phyloP scores from a whole-genome alignment of 129 eudicot species.

The Smallanthus sonchifolius region DNA sequence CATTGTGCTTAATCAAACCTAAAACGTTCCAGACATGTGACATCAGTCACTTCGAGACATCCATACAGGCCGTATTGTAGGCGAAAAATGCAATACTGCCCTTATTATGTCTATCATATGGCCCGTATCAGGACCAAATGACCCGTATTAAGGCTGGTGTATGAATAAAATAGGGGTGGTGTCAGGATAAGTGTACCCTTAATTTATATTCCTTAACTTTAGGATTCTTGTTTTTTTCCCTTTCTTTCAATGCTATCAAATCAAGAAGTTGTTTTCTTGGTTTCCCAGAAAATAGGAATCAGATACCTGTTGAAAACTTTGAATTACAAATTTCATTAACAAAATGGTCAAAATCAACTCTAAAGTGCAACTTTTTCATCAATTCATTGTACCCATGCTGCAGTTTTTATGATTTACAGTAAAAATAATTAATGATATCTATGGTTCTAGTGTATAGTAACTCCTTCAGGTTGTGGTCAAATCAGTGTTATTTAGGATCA shows the following conservation, averaged over 20 bases:
- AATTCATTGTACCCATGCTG: too few species aligned
- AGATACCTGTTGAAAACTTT: conserved; percentile 13
- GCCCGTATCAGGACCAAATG: too few species aligned
- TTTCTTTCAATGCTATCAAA: background rate
- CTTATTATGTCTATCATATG: too few species aligned
- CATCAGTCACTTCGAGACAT: too few species aligned
- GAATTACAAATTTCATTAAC: background rate
- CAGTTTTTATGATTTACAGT: background rate
- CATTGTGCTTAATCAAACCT: too few species aligned
- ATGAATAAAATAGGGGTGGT: too few species aligned
- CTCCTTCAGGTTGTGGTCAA: conserved; percentile 1
- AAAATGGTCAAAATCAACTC: background rate
- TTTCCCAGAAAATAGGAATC: background rate
- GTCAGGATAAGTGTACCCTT: too few species aligned
- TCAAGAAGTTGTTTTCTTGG: background rate
- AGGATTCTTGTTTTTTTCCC: conserved; percentile 27
- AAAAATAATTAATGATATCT: background rate
- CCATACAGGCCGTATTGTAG: too few species aligned
- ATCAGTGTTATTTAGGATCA: background rate
- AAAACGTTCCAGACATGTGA: too few species aligned
- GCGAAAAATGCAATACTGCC: too few species aligned
- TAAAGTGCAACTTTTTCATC: too few species aligned
- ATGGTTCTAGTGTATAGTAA: background rate
- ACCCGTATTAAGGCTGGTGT: too few species aligned
- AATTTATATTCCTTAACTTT: conserved; percentile 19